These are phyloP conservation scores for Nemophila menziesii DNA, from an alignment of 257 asterid species.

Conservation along the genomic window DNA sequence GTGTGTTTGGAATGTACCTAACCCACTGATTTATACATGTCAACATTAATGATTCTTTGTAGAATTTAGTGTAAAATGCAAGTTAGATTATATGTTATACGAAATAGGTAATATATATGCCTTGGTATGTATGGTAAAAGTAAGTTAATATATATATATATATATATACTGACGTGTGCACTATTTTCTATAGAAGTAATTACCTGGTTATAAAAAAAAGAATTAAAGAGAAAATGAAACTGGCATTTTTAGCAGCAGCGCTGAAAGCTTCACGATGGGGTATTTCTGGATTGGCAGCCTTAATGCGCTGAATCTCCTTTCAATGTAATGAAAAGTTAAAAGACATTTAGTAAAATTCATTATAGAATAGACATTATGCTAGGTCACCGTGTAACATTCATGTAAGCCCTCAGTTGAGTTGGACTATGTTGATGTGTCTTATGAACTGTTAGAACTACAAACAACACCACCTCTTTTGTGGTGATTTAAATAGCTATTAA, in stretches of 20 bases:
- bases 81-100: neutral
- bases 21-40: constrained; percentile 55
- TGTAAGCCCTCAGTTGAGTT: no score
- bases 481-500: no score
- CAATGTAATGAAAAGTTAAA: constrained; percentile 12
- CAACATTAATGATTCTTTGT: neutral
- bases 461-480: no score
- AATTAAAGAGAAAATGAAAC: neutral
- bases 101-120: neutral
- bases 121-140: neutral
- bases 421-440: no score
- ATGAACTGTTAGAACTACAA: no score
- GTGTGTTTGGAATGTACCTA: constrained; percentile 62
- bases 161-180: no score
- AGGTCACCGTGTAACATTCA: no score
- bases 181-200: no score
- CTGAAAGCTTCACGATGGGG: constrained; percentile 99
- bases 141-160: no score
- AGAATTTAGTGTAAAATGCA: neutral
- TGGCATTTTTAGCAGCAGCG: constrained; percentile 88
- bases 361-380: no score
- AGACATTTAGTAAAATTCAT: neutral
- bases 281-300: constrained; percentile 85
- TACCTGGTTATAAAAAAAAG: neutral
- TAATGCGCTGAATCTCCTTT: constrained; percentile 92